phyloP scores from a whole-genome alignment of 768 basidiomycete genomes.

The Xanthoconium stramineum region DNA sequence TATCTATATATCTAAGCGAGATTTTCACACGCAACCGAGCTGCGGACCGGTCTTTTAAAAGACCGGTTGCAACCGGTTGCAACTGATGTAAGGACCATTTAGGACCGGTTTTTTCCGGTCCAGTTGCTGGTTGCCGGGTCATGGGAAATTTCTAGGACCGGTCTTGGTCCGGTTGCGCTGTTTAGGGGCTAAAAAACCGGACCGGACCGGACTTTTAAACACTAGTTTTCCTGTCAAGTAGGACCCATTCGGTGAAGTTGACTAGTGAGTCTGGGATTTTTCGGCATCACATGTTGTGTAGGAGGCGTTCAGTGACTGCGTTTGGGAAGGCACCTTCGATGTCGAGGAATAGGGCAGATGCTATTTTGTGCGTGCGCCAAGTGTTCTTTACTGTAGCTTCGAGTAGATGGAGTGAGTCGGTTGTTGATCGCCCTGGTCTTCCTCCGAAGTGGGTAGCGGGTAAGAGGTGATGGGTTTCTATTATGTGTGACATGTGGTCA shows the following conservation, averaged over 20 bases:
- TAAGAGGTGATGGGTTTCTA: neutral
- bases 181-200: no score
- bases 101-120: no score
- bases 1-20: no score
- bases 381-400: neutral
- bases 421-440: neutral
- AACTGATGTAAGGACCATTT: no score
- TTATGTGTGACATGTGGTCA: neutral
- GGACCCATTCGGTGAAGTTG: constrained; percentile 1
- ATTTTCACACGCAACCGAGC: no score
- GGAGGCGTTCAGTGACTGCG: neutral
- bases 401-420: neutral
- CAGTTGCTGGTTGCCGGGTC: no score
- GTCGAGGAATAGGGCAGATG: neutral
- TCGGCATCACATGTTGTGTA: constrained; percentile 4
- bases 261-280: constrained; percentile 1
- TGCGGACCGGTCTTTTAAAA: no score
- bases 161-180: no score
- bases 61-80: no score
- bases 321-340: constrained; percentile 8
- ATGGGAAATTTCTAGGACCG: no score
- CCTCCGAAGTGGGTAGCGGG: neutral
- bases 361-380: neutral
- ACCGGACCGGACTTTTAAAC: no score
- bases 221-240: neutral